These are phyloP conservation scores for Phytophthora chlamydospora DNA, from an alignment of 352 stramenopile species.

Conservation along the genomic window DNA sequence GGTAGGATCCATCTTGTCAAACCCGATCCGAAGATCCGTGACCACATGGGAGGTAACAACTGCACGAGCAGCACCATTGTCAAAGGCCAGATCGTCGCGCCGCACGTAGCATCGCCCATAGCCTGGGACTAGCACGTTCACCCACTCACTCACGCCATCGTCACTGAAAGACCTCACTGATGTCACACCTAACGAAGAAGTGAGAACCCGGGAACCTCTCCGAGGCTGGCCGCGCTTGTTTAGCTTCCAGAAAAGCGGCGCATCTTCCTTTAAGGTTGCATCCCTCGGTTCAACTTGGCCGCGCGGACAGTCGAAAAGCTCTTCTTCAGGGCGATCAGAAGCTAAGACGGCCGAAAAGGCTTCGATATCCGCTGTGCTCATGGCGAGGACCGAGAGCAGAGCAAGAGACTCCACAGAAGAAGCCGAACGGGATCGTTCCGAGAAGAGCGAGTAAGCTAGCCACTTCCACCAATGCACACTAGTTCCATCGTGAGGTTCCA, in stretches of 20 bases:
- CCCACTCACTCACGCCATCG: constrained; percentile 11
- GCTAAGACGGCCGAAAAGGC: not conserved
- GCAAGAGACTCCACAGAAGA: constrained; percentile 6
- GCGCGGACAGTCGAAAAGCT: not conserved
- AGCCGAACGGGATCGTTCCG: not conserved
- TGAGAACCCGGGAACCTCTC: not conserved
- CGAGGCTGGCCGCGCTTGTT: constrained; percentile 2
- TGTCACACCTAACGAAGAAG: not conserved
- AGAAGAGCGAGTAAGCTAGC: constrained; percentile 16
- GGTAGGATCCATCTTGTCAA: not conserved
- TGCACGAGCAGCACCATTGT: not conserved
- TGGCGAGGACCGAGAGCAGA: not conserved
- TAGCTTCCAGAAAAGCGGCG: not conserved
- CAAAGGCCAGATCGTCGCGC: constrained; percentile 1
- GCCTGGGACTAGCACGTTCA: constrained; percentile 15
- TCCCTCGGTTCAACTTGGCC: not conserved
- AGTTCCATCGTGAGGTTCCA: not conserved
- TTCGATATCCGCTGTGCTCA: not conserved
- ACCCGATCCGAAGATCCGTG: constrained; percentile 8
- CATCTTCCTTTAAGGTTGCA: constrained; percentile 1
- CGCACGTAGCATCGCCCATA: constrained; percentile 9
- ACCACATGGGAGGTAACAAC: not conserved
- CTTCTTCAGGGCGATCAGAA: constrained; percentile 8
- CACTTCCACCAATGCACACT: constrained; percentile 15
- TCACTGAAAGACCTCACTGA: constrained; percentile 11